Evolutionary conservation across 257 asterid genomes (phyloP).

Genomic region (Thymus mandschuricus): DNA sequence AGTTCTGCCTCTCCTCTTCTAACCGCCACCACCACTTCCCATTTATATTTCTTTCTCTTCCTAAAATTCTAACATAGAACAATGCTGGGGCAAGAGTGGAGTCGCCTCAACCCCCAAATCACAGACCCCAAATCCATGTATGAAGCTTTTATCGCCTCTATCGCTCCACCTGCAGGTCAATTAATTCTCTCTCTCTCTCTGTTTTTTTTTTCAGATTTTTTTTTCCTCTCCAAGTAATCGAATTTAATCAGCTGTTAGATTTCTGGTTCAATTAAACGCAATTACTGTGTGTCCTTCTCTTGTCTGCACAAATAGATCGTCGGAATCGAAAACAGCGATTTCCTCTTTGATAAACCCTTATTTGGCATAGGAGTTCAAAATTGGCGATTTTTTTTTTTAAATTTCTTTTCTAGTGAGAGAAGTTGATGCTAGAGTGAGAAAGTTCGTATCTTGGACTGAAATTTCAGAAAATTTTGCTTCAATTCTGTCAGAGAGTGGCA

Average conservation of each 20-base stretch:
- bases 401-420: too few species aligned
- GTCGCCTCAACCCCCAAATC: neutral
- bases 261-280: neutral
- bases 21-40: too few species aligned
- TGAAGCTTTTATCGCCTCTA: neutral
- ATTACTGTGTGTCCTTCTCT: too few species aligned
- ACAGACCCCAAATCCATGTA: neutral
- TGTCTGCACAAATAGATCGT: neutral
- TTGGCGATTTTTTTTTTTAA: neutral
- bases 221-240: neutral
- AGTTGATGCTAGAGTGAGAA: neutral
- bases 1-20: too few species aligned
- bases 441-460: neutral
- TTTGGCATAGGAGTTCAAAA: neutral
- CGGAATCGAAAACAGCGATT: neutral
- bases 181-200: neutral
- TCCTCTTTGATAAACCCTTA: neutral
- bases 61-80: neutral
- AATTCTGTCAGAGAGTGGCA: conserved; percentile 12
- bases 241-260: neutral
- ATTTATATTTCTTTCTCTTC: neutral
- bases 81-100: neutral
- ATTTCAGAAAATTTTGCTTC: neutral
- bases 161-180: neutral
- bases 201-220: neutral